Conservation (phyloP, 2,329 filamentous ascomycete species). For the Tothia fuscella region DNA sequence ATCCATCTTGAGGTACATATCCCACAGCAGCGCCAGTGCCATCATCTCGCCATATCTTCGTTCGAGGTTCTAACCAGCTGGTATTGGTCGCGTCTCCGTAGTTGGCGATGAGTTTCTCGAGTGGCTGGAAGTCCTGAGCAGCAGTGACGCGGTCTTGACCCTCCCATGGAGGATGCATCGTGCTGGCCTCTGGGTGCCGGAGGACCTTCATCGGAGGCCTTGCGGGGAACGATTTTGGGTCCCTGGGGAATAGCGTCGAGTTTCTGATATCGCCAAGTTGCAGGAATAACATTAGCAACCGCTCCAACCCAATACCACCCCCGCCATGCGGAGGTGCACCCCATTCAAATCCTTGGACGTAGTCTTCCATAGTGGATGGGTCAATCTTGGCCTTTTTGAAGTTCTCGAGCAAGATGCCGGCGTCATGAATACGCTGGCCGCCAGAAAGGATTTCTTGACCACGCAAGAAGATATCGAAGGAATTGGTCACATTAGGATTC, state of each 20-base stretch:
- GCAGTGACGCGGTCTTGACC: slow-evolving; percentile 36
- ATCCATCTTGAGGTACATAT: slow-evolving; percentile 65
- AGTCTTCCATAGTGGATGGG: slow-evolving; percentile 78
- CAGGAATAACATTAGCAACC: slow-evolving; percentile 74
- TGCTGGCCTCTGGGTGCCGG: slow-evolving; percentile 82
- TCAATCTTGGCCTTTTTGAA: slow-evolving; percentile 67
- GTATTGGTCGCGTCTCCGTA: slow-evolving; percentile 93
- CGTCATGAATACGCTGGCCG: slow-evolving; percentile 84
- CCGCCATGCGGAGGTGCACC: slow-evolving; percentile 83
- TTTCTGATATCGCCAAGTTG: slow-evolving; percentile 82
- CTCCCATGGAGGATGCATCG: slow-evolving; percentile 56
- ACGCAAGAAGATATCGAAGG: slow-evolving; percentile 88
- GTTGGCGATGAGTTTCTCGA: slow-evolving; percentile 86
- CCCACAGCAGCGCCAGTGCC: slow-evolving; percentile 72
- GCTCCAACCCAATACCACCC: slow-evolving; percentile 80
- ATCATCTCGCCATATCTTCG: slow-evolving; percentile 74
- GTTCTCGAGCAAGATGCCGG: slow-evolving; percentile 58
- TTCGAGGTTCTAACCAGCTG: slow-evolving; percentile 83
- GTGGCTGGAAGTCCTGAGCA: slow-evolving; percentile 49
- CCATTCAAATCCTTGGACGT: slow-evolving; percentile 77
- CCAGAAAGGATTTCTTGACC: slow-evolving; percentile 89
- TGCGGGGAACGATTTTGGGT: slow-evolving; percentile 74
- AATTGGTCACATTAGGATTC: slow-evolving; percentile 67
- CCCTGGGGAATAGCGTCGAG: slow-evolving; percentile 75
- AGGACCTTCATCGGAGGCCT: slow-evolving; percentile 51